A percentile compares a stretch with the other conserved stretches of the same genome.
phyloP scores from a whole-genome alignment of 2,329 filamentous ascomycete species.

The Ophiosphaerella korrae region DNA sequence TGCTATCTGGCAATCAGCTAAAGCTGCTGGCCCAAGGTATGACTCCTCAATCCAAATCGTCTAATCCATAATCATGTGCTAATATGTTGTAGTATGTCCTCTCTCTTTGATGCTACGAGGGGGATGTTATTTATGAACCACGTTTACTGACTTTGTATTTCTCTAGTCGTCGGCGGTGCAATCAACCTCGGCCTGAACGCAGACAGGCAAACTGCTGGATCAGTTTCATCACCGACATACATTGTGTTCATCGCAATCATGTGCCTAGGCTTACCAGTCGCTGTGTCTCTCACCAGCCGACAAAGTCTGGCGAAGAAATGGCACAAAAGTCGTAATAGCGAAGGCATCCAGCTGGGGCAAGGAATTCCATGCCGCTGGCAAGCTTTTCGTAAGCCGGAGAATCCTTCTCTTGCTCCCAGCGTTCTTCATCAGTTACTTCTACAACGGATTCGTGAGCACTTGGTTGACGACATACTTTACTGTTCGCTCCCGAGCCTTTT shows the following conservation, averaged over 20 bases:
- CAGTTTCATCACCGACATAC: conserved; percentile 50
- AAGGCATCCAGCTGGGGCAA: conserved; percentile 28
- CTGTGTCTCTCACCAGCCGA: conserved; percentile 53
- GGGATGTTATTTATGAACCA: too few relatives aligned
- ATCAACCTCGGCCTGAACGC: conserved; percentile 58
- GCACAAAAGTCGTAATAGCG: conserved; percentile 39
- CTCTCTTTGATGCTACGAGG: too few relatives aligned
- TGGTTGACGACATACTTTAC: conserved; percentile 45
- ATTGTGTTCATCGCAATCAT: conserved; percentile 56
- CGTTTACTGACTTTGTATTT: background rate
- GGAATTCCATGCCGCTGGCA: conserved; percentile 40
- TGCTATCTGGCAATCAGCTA: conserved; percentile 43
- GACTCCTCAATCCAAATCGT: background rate
- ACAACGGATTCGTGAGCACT: conserved; percentile 45
- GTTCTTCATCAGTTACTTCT: conserved; percentile 48
- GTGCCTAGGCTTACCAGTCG: conserved; percentile 52
- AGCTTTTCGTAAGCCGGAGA: conserved; percentile 35
- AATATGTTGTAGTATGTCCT: background rate
- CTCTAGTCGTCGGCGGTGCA: conserved; percentile 53
- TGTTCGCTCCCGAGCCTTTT: conserved; percentile 42
- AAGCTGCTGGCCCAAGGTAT: conserved; percentile 40
- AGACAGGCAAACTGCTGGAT: conserved; percentile 43
- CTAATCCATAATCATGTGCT: background rate
- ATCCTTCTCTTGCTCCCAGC: conserved; percentile 42
- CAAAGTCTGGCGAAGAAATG: conserved; percentile 53